Evolutionary conservation across 345 rosid species (phyloP).

Genomic region (Eucalyptus sp.): DNA sequence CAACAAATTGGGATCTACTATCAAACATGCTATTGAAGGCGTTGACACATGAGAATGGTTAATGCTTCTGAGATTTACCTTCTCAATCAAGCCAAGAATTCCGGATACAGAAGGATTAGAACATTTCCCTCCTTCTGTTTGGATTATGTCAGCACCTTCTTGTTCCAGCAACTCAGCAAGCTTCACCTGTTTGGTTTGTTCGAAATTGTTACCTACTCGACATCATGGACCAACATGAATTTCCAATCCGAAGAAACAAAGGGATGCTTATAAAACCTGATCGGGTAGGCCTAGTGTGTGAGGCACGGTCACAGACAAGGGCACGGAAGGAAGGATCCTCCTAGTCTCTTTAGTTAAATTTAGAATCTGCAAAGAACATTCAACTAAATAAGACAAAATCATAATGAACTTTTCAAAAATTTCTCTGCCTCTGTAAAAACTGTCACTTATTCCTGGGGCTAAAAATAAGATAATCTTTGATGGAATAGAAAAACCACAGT

Average conservation of each 20-base stretch:
- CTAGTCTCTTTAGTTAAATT: conserved; percentile 39
- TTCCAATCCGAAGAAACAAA: not conserved
- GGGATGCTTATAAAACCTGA: conserved; percentile 22
- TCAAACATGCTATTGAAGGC: not conserved
- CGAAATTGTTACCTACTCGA: not conserved
- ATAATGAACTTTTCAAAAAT: not conserved
- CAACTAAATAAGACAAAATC: not conserved
- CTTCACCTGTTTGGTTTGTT: conserved; percentile 25
- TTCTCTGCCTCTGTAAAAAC: not conserved
- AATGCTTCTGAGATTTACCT: conserved; percentile 13
- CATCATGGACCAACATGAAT: not conserved
- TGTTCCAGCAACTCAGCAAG: conserved; percentile 49
- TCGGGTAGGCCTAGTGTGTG: conserved; percentile 51
- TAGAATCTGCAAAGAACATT: conserved; percentile 25
- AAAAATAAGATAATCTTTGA: not conserved
- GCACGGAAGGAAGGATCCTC: conserved; percentile 40
- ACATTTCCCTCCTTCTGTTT: conserved; percentile 61
- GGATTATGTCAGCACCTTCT: conserved; percentile 55
- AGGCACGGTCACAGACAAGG: conserved; percentile 52
- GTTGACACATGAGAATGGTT: not conserved
- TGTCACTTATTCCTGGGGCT: not conserved
- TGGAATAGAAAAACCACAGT: not conserved
- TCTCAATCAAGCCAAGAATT: conserved; percentile 53
- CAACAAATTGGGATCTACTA: not conserved
- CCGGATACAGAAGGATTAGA: conserved; percentile 46